Percentiles rank a stretch among this genome's conserved stretches.
Conservation (phyloP, 352 stramenopile species). For the Blastocystis sp. region DNA sequence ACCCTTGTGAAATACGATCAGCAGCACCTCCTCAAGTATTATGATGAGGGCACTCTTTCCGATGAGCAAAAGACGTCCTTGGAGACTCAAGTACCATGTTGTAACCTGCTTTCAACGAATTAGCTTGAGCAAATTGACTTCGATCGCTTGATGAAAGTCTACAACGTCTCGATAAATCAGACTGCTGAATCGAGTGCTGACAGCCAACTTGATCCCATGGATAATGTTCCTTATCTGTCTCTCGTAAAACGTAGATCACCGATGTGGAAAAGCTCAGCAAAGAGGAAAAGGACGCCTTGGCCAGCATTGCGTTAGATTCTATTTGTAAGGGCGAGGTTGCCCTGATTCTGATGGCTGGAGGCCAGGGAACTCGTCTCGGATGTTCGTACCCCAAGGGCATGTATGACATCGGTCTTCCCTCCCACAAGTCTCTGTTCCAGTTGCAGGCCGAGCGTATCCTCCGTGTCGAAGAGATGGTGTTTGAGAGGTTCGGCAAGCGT, state of each 20-base stretch:
- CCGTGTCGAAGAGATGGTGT: constrained; percentile 68
- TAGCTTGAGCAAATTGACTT: constrained; percentile 60
- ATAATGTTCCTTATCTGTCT: not conserved
- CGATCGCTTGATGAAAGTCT: constrained; percentile 30
- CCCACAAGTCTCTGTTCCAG: constrained; percentile 73
- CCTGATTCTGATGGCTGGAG: constrained; percentile 72
- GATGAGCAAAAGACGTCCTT: constrained; percentile 5
- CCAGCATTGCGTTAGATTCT: constrained; percentile 67
- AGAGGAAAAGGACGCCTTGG: not conserved
- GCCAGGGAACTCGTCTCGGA: constrained; percentile 74
- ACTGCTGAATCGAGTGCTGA: not conserved
- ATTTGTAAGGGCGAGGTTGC: constrained; percentile 71
- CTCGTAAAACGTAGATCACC: constrained; percentile 5
- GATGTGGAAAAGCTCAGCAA: constrained; percentile 10
- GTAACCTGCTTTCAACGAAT: not conserved
- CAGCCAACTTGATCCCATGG: constrained; percentile 6
- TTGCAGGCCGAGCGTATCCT: constrained; percentile 73
- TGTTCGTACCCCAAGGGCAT: constrained; percentile 74
- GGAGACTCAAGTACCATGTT: not conserved
- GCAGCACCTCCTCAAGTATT: constrained; percentile 51
- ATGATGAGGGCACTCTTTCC: constrained; percentile 1
- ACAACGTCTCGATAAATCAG: not conserved
- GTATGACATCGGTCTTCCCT: constrained; percentile 54
- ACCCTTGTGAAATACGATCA: constrained; percentile 30
- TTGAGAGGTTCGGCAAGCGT: constrained; percentile 21